These are phyloP conservation scores for Dacryopinax spathularia DNA, from an alignment of 768 basidiomycete genomes.

Conservation along the genomic window DNA sequence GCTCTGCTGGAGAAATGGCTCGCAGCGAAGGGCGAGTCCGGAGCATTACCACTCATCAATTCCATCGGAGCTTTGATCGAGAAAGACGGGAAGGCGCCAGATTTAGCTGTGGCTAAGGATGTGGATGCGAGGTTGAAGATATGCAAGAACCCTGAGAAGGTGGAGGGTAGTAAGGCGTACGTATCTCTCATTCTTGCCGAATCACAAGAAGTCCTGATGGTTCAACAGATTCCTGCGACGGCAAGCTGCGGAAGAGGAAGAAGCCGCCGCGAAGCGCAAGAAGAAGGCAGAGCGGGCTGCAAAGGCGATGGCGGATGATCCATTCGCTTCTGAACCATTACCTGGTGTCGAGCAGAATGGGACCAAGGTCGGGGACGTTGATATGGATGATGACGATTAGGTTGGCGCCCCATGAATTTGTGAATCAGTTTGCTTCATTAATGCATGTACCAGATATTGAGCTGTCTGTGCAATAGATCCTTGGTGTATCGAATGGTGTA, in stretches of 20 bases:
- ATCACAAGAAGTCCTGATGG: not conserved
- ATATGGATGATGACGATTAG: slow-evolving; percentile 1
- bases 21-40: slow-evolving; percentile 13
- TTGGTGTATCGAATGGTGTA: too few species aligned
- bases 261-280: slow-evolving; percentile 49
- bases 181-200: slow-evolving; percentile 16
- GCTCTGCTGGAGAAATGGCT: slow-evolving; percentile 50
- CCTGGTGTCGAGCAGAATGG: not conserved
- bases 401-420: not conserved
- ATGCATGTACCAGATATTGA: not conserved
- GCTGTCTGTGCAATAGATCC: too few species aligned
- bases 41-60: slow-evolving; percentile 26
- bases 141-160: slow-evolving; percentile 94
- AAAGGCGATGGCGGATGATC: slow-evolving; percentile 9
- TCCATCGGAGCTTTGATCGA: slow-evolving; percentile 44
- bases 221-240: slow-evolving; percentile 28
- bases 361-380: not conserved
- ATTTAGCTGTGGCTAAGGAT: slow-evolving; percentile 71
- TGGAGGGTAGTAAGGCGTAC: slow-evolving; percentile 77
- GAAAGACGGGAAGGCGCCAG: slow-evolving; percentile 44
- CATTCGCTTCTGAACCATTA: not conserved
- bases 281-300: slow-evolving; percentile 20
- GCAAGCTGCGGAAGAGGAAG: slow-evolving; percentile 55
- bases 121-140: slow-evolving; percentile 74
- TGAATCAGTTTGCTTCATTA: not conserved